Percentiles rank a stretch among this genome's conserved stretches.
These are phyloP conservation scores for Penicillium sp. DNA, from an alignment of 2,329 filamentous ascomycete species.

Conservation along the genomic window DNA sequence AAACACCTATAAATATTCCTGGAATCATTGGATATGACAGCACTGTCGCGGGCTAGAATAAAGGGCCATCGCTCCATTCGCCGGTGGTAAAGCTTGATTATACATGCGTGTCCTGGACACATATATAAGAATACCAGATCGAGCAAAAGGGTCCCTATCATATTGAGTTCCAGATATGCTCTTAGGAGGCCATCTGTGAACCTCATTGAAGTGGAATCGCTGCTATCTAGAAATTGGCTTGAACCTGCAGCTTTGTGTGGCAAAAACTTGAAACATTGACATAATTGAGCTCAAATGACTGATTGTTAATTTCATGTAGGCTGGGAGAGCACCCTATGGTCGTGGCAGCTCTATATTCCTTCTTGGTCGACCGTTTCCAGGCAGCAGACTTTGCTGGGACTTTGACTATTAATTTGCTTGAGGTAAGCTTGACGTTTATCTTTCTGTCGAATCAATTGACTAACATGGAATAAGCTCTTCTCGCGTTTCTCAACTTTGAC, in stretches of 20 bases:
- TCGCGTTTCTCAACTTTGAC: slow-evolving; percentile 58
- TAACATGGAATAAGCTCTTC: slow-evolving; percentile 49
- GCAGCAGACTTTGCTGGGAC: slow-evolving; percentile 49
- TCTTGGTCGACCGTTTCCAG: slow-evolving; percentile 50
- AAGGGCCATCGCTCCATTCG: slow-evolving; percentile 21
- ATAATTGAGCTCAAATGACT: slow-evolving; percentile 24
- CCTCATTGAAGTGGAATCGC: background rate
- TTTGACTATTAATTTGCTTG: slow-evolving; percentile 47
- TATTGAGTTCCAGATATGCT: slow-evolving; percentile 3
- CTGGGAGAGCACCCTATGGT: slow-evolving; percentile 52
- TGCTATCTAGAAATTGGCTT: slow-evolving; percentile 6
- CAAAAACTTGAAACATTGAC: background rate
- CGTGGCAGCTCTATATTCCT: slow-evolving; percentile 49
- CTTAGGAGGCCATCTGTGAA: slow-evolving; percentile 2
- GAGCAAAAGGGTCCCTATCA: background rate
- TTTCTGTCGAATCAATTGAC: slow-evolving; percentile 7
- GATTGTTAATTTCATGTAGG: slow-evolving; percentile 36
- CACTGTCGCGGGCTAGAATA: slow-evolving; percentile 31
- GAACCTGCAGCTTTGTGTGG: background rate
- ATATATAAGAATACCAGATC: background rate
- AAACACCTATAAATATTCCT: slow-evolving; percentile 37
- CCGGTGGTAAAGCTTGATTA: slow-evolving; percentile 3
- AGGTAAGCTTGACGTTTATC: slow-evolving; percentile 36
- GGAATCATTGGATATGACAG: slow-evolving; percentile 27
- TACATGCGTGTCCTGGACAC: background rate